Conservation (phyloP, 257 asterid species). For the Solanum commersonii region DNA sequence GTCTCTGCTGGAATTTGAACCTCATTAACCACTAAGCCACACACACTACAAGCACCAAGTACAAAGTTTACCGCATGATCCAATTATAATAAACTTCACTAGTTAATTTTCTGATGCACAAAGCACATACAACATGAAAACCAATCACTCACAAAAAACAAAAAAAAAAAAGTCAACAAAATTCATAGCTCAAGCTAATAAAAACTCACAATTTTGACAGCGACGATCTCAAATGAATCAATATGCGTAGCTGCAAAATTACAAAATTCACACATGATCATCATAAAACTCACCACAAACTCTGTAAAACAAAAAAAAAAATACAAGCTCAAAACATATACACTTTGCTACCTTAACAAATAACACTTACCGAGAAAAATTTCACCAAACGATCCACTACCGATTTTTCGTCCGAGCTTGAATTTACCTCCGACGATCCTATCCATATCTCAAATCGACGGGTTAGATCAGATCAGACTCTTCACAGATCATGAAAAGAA, state of each 20-base stretch:
- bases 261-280: not conserved
- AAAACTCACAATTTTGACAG: constrained; percentile 86
- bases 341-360: not conserved
- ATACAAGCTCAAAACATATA: not conserved
- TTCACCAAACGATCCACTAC: constrained; percentile 96
- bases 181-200: not conserved
- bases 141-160: not conserved
- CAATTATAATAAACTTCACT: not conserved
- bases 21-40: not conserved
- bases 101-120: not conserved
- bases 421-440: constrained; percentile 79
- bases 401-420: constrained; percentile 97
- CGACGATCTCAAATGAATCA: constrained; percentile 84
- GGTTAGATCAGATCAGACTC: constrained; percentile 4
- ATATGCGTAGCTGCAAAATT: constrained; percentile 74
- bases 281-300: not conserved
- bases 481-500: not conserved
- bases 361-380: constrained; percentile 60
- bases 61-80: not conserved
- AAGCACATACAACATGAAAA: not conserved
- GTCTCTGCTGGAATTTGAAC: not conserved
- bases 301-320: not conserved
- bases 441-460: constrained; percentile 40
- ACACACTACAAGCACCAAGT: not conserved
- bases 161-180: not conserved